Conservation (phyloP, 2,329 filamentous ascomycete genomes). For the Onygena corvina region DNA sequence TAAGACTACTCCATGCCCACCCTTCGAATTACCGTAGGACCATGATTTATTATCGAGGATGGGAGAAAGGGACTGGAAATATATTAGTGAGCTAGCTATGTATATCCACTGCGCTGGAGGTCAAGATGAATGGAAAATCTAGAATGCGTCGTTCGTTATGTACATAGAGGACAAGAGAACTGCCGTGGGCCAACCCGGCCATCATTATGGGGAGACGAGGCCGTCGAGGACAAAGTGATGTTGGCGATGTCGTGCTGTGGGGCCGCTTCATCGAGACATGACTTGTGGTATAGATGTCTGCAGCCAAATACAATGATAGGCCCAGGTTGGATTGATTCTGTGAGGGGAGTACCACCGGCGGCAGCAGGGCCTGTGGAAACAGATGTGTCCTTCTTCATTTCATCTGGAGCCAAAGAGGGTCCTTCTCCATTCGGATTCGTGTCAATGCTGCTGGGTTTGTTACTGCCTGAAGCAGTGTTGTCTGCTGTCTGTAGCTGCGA, state of each 20-base stretch:
- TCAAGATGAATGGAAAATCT: too few species aligned
- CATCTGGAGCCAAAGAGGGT: neutral
- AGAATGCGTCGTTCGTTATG: slow-evolving; percentile 12
- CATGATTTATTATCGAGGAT: too few species aligned
- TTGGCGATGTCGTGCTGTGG: neutral
- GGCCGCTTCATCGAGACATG: slow-evolving; percentile 27
- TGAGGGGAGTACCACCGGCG: slow-evolving; percentile 5
- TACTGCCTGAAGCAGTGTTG: too few species aligned
- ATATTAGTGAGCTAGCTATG: too few species aligned
- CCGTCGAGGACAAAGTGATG: neutral
- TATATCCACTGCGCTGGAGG: too few species aligned
- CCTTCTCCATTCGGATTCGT: slow-evolving; percentile 9
- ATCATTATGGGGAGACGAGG: neutral
- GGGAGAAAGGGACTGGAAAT: too few species aligned
- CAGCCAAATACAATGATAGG: slow-evolving; percentile 38
- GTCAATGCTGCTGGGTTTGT: slow-evolving; percentile 12
- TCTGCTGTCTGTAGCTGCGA: neutral
- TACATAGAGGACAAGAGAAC: slow-evolving; percentile 29
- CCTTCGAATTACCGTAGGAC: too few species aligned
- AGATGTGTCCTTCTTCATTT: neutral
- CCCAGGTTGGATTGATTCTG: slow-evolving; percentile 12
- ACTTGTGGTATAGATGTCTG: slow-evolving; percentile 38
- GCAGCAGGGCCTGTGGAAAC: neutral
- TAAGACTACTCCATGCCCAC: too few species aligned
- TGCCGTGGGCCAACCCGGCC: slow-evolving; percentile 20